Percentiles rank a stretch among this genome's conserved stretches.
Evolutionary conservation across 2,329 filamentous ascomycete genomes (phyloP).

Genomic region (Coniella lustricola): DNA sequence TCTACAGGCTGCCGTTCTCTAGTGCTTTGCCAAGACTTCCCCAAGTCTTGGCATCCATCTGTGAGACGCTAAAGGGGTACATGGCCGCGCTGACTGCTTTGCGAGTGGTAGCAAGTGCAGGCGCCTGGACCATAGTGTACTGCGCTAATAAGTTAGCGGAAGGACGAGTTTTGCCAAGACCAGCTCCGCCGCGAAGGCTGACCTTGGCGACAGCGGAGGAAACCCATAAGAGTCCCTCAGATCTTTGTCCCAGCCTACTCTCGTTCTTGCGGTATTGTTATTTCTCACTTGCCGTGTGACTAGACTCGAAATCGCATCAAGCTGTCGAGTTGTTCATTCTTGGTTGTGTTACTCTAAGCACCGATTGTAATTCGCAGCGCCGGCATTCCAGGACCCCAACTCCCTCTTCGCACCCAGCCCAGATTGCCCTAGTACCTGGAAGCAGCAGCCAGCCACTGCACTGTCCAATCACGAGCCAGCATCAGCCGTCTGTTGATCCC

Average conservation of each 20-base stretch:
- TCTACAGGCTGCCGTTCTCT: not conserved
- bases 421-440: not conserved
- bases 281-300: not conserved
- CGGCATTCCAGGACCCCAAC: not conserved
- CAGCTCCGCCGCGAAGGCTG: conserved; percentile 4
- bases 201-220: conserved; percentile 2
- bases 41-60: not conserved
- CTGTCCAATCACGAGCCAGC: conserved; percentile 7
- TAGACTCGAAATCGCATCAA: not conserved
- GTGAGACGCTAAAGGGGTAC: not conserved
- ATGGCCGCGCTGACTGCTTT: not conserved
- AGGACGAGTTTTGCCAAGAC: conserved; percentile 5
- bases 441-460: not conserved
- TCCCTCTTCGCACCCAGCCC: no score
- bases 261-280: not conserved
- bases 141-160: not conserved
- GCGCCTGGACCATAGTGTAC: not conserved
- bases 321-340: not conserved
- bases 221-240: conserved; percentile 6
- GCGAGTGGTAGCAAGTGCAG: no score
- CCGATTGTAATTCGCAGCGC: no score
- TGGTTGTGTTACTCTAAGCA: no score
- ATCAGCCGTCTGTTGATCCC: not conserved
- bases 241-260: not conserved
- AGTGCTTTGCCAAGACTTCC: conserved; percentile 3